Percentiles rank a stretch among this genome's conserved stretches.
Conservation (phyloP, 805 yeast genomes). For the Starmerella khaoyaiensis region DNA sequence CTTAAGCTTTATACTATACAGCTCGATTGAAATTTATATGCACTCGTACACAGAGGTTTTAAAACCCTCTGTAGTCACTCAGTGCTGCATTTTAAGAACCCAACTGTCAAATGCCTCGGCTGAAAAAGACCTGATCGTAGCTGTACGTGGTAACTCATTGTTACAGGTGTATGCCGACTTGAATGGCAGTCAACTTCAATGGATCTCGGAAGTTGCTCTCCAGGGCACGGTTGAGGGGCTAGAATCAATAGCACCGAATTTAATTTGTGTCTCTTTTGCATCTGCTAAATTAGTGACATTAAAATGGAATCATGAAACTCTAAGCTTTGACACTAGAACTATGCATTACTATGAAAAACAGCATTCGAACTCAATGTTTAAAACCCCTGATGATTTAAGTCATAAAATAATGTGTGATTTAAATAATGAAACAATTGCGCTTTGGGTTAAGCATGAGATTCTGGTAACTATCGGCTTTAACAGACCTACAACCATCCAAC, state of each 20-base stretch:
- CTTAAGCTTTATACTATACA: too few relatives aligned
- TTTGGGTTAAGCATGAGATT: conserved; percentile 35
- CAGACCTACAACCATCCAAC: too few relatives aligned
- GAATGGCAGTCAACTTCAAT: conserved; percentile 16
- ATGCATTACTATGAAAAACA: conserved; percentile 82
- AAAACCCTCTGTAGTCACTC: conserved; percentile 62
- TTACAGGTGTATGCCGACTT: conserved; percentile 43
- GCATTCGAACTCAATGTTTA: conserved; percentile 32
- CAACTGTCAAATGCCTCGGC: conserved; percentile 18
- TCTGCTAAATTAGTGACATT: conserved; percentile 67
- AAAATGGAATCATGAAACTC: conserved; percentile 47
- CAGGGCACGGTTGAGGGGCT: conserved; percentile 58
- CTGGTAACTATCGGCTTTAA: conserved; percentile 35
- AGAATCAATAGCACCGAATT: conserved; percentile 28
- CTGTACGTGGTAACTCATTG: conserved; percentile 51
- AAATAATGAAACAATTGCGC: conserved; percentile 51
- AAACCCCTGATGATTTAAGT: conserved; percentile 21
- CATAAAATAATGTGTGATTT: conserved; percentile 37
- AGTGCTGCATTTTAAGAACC: conserved; percentile 26
- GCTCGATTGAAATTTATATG: conserved; percentile 37
- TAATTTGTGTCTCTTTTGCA: conserved; percentile 49
- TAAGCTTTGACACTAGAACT: conserved; percentile 55
- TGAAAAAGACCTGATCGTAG: conserved; percentile 35
- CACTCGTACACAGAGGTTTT: conserved; percentile 67
- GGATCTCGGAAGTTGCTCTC: conserved; percentile 53